These are phyloP conservation scores for Nephelium lappaceum DNA, from an alignment of 345 rosid species.

Conservation along the genomic window DNA sequence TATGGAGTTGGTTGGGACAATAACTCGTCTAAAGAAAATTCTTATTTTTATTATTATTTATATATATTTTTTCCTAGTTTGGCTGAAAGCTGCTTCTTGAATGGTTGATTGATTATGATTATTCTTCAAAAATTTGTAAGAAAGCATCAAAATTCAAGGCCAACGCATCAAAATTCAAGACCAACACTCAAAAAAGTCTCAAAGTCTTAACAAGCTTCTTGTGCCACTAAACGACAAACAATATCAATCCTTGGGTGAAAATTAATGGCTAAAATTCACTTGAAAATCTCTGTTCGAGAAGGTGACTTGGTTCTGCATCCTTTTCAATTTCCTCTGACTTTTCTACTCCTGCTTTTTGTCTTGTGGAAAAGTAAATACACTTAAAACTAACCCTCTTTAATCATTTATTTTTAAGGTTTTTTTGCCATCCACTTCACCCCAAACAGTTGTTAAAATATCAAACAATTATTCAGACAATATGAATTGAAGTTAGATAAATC, in stretches of 20 bases:
- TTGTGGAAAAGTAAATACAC: neutral
- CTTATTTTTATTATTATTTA: too few relatives aligned
- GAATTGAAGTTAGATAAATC: neutral
- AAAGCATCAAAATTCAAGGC: neutral
- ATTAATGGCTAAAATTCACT: neutral
- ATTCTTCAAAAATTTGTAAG: neutral
- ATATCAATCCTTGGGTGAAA: neutral
- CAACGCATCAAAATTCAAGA: neutral
- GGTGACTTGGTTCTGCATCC: neutral
- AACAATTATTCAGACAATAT: neutral
- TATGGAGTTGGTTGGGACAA: neutral
- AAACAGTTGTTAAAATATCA: neutral
- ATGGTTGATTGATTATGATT: neutral
- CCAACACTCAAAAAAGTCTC: neutral
- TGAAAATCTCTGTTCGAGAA: neutral
- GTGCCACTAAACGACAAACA: neutral
- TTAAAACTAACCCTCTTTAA: neutral
- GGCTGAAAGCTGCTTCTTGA: neutral
- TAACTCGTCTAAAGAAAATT: neutral
- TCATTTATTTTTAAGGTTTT: neutral
- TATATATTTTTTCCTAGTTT: too few relatives aligned
- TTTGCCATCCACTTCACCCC: neutral
- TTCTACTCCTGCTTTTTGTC: neutral
- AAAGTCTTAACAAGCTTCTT: neutral
- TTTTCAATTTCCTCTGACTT: constrained; percentile 1